A percentile compares a stretch with the other conserved stretches of the same genome.
Evolutionary conservation across 139 green algal genomes (phyloP).

Genomic region (Micromonas commoda): DNA sequence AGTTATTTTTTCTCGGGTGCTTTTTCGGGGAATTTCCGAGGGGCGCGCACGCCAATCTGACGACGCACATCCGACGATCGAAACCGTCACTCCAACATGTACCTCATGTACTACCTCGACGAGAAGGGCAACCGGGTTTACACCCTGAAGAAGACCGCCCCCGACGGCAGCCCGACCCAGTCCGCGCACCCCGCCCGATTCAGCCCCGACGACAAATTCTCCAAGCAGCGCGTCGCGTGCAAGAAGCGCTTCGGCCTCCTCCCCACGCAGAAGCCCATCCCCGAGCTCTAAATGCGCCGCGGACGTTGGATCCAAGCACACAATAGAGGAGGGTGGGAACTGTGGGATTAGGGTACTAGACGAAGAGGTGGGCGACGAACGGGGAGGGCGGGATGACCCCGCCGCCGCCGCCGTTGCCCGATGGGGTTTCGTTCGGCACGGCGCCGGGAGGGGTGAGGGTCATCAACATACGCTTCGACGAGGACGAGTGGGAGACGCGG

Average conservation of each 20-base stretch:
- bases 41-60: no score
- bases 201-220: constrained; percentile 97
- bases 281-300: not conserved
- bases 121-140: constrained; percentile 83
- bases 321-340: no score
- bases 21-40: no score
- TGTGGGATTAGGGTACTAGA: no score
- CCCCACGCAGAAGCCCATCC: constrained; percentile 69
- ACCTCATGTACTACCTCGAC: constrained; percentile 92
- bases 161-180: constrained; percentile 59
- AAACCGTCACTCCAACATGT: no score
- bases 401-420: no score
- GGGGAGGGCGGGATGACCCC: no score
- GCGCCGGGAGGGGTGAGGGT: no score
- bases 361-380: no score
- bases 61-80: no score
- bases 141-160: constrained; percentile 80
- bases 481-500: not conserved
- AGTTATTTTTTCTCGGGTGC: no score
- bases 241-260: constrained; percentile 93
- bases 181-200: constrained; percentile 76
- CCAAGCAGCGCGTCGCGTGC: constrained; percentile 74
- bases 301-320: not conserved
- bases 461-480: not conserved
- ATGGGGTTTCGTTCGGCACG: no score